Evolutionary conservation across 768 basidiomycete genomes (phyloP).

Genomic region (Pluteus cervinus): DNA sequence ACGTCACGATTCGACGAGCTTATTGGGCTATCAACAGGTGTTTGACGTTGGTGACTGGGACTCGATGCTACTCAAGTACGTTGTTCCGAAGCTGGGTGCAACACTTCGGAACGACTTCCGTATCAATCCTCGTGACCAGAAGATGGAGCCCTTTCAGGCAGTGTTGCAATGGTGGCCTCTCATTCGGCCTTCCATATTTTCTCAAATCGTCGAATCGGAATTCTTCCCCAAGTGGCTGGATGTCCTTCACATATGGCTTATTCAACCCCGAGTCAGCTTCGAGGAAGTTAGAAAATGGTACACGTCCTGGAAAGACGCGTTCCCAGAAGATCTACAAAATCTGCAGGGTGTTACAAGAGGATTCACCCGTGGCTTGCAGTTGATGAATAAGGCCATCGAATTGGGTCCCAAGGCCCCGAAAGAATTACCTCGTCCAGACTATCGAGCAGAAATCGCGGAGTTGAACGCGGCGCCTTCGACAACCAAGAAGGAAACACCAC

Average conservation of each 20-base stretch:
- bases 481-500: conserved; percentile 27
- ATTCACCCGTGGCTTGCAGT: conserved; percentile 81
- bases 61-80: conserved; percentile 78
- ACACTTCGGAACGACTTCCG: conserved; percentile 80
- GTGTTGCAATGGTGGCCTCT: conserved; percentile 75
- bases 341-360: conserved; percentile 67
- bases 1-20: neutral
- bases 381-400: conserved; percentile 93
- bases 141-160: conserved; percentile 73
- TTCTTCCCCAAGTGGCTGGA: conserved; percentile 99
- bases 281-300: conserved; percentile 95
- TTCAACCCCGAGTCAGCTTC: conserved; percentile 82
- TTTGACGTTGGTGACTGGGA: conserved; percentile 87
- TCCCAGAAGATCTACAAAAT: conserved; percentile 65
- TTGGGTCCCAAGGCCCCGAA: conserved; percentile 73
- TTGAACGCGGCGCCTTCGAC: conserved; percentile 18
- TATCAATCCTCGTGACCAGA: conserved; percentile 87
- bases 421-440: conserved; percentile 63
- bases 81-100: conserved; percentile 87
- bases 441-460: conserved; percentile 38
- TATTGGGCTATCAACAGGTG: conserved; percentile 38
- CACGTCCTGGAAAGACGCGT: conserved; percentile 77
- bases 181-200: conserved; percentile 70
- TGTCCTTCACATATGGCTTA: conserved; percentile 86
- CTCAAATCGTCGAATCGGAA: conserved; percentile 80